These are phyloP conservation scores for Pseudoscleropodium purum DNA, from an alignment of 225 moss, liverwort and hornwort genomes.

Conservation along the genomic window DNA sequence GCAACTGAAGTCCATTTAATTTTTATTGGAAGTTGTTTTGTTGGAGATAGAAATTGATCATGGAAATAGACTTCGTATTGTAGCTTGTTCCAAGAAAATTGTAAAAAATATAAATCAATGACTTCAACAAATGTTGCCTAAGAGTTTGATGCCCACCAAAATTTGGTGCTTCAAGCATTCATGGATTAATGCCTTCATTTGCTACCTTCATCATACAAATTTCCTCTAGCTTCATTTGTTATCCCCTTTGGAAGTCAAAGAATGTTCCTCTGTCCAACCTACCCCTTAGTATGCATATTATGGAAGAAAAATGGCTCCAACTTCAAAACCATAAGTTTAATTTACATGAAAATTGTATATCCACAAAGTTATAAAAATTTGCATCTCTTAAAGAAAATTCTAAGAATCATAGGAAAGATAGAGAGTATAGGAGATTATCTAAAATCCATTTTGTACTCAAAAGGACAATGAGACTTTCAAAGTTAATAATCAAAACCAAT, in stretches of 20 bases:
- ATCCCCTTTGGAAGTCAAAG: no score
- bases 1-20: neutral
- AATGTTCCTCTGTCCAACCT: rapidly evolving
- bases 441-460: neutral
- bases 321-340: neutral
- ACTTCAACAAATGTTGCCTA: neutral
- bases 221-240: neutral
- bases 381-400: neutral
- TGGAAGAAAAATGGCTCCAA: neutral
- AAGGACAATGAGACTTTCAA: neutral
- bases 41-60: neutral
- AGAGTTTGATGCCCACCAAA: neutral
- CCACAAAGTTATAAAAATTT: neutral
- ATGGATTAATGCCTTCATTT: neutral
- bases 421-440: neutral
- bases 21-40: neutral
- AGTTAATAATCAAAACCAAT: neutral
- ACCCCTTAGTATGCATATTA: neutral
- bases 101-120: neutral
- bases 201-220: neutral
- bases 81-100: neutral
- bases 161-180: neutral
- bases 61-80: neutral
- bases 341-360: neutral
- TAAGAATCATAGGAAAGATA: neutral